These are phyloP conservation scores for Calocybe indica DNA, from an alignment of 768 basidiomycete species.

Conservation along the genomic window DNA sequence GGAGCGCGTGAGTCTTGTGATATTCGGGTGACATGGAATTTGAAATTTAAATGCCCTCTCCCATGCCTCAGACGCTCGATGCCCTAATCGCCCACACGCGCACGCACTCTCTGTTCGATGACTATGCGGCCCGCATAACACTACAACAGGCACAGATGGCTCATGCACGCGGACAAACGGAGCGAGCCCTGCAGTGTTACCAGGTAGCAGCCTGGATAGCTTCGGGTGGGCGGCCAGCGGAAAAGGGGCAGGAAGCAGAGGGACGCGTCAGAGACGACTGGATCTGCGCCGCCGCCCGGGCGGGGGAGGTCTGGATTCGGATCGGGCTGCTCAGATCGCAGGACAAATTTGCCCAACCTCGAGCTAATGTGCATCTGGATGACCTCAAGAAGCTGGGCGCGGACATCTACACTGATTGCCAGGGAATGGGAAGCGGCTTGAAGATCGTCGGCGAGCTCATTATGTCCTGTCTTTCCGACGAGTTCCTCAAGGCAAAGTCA, in stretches of 20 bases:
- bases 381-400: slow-evolving; percentile 23
- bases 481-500: slow-evolving; percentile 60
- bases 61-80: slow-evolving; percentile 29
- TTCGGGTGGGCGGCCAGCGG: background rate
- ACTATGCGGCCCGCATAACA: slow-evolving; percentile 57
- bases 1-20: slow-evolving; percentile 37
- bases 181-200: slow-evolving; percentile 58
- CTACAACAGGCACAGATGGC: slow-evolving; percentile 71
- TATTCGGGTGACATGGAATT: background rate
- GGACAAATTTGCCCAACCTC: slow-evolving; percentile 6
- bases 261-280: slow-evolving; percentile 24
- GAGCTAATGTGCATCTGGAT: slow-evolving; percentile 19
- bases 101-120: slow-evolving; percentile 45
- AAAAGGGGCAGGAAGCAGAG: slow-evolving; percentile 12
- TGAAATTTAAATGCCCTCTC: background rate
- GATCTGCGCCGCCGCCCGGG: slow-evolving; percentile 41
- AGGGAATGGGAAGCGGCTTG: slow-evolving; percentile 47
- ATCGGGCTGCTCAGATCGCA: slow-evolving; percentile 31
- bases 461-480: slow-evolving; percentile 45
- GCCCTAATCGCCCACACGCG: slow-evolving; percentile 58
- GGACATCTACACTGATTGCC: slow-evolving; percentile 38
- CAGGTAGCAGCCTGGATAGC: slow-evolving; percentile 51
- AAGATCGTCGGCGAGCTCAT: slow-evolving; percentile 50
- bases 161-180: slow-evolving; percentile 51
- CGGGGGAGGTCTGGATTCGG: slow-evolving; percentile 44